These are phyloP conservation scores for Blastobotrys serpentis DNA, from an alignment of 1,139 yeast species.

Conservation along the genomic window DNA sequence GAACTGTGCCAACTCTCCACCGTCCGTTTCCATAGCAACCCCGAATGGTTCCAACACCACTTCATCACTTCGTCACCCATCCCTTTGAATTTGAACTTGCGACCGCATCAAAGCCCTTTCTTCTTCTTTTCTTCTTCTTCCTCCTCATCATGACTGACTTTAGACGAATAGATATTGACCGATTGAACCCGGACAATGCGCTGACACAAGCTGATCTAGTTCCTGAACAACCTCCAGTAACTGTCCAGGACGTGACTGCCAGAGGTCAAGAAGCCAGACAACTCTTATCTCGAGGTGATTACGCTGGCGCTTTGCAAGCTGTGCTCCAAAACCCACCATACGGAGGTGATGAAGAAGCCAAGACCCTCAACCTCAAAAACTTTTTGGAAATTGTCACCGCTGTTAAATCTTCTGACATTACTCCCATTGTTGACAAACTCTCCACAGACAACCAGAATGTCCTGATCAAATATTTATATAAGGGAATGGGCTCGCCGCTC, in stretches of 20 bases:
- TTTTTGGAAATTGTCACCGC: constrained; percentile 75
- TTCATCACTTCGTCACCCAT: not conserved
- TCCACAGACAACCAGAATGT: constrained; percentile 68
- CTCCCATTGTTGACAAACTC: constrained; percentile 58
- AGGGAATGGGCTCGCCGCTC: constrained; percentile 72
- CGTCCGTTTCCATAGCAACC: not conserved
- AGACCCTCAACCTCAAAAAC: constrained; percentile 50
- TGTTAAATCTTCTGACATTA: constrained; percentile 71
- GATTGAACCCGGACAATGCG: constrained; percentile 77
- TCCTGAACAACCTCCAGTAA: constrained; percentile 49
- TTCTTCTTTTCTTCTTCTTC: not conserved
- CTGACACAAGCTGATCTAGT: constrained; percentile 62
- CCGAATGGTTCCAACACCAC: not conserved
- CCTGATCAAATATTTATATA: constrained; percentile 80
- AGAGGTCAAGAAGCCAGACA: constrained; percentile 60
- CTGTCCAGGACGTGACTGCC: constrained; percentile 54
- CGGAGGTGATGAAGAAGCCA: constrained; percentile 61
- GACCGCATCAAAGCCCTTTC: too few relatives aligned
- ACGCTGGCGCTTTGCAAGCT: constrained; percentile 59
- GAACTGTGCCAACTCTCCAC: too few relatives aligned
- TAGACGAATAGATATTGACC: constrained; percentile 89
- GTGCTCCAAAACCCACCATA: constrained; percentile 80
- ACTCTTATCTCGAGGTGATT: constrained; percentile 69
- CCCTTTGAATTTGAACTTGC: not conserved
- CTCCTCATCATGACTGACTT: constrained; percentile 27